Percentiles rank a stretch among this genome's conserved stretches.
These are phyloP conservation scores for Mortierella alpina DNA, from an alignment of 192 early-diverging fungal genomes.

Conservation along the genomic window DNA sequence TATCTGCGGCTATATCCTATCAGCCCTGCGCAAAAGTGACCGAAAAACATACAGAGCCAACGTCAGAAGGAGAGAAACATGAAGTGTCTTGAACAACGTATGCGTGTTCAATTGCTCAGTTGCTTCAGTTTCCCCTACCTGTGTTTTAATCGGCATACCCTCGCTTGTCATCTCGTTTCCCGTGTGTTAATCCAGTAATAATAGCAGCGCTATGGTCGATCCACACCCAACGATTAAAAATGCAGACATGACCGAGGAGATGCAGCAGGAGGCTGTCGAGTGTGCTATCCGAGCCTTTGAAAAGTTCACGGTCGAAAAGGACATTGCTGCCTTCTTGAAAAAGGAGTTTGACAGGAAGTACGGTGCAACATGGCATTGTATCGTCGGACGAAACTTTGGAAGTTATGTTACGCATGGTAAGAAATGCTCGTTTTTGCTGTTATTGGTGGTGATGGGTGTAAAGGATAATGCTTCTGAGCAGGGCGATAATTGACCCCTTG, in stretches of 20 bases:
- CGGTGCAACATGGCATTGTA: conserved; percentile 98
- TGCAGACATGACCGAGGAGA: conserved; percentile 97
- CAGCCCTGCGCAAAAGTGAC: no score
- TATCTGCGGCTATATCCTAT: no score
- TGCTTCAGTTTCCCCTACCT: no score
- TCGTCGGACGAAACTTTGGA: conserved; percentile 99
- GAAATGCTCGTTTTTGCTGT: not conserved
- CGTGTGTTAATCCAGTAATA: no score
- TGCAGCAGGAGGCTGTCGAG: conserved; percentile 93
- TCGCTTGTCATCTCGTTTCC: not conserved
- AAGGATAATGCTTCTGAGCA: no score
- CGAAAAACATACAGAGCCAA: no score
- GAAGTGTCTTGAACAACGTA: no score
- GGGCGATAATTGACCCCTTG: no score
- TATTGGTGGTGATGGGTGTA: conserved; percentile 1
- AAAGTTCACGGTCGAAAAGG: conserved; percentile 96
- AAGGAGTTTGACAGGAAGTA: conserved; percentile 98
- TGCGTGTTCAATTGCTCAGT: no score
- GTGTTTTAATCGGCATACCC: not conserved
- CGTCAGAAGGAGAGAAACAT: no score
- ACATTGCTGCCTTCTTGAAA: conserved; percentile 97
- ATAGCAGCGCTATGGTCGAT: conserved; percentile 70
- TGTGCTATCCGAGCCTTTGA: conserved; percentile 88
- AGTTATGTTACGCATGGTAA: conserved; percentile 96
- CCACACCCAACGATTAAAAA: conserved; percentile 94